Evolutionary conservation across 1,139 yeast species (phyloP), one percentile per base, ranked within the genome.

Genomic region (Saccharomyces uvarum): DNA sequence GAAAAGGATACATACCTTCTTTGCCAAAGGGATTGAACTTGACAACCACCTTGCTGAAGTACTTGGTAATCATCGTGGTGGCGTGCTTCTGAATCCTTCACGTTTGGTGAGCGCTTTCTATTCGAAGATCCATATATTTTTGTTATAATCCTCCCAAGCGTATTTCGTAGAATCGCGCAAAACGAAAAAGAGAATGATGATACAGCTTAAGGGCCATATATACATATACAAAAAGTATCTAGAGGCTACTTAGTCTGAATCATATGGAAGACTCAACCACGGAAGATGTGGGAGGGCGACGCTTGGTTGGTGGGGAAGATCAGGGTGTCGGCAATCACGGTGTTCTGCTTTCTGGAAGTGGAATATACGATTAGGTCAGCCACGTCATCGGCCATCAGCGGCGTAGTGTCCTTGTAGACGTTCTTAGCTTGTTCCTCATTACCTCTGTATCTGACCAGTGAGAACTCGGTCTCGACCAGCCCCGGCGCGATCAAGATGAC

Each of bases 401-500:
- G 96, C 54, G 81, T 84, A 41, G 85, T 78, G 47, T 89, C 90
- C 47, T 77, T 76, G 67, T 88, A 89, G 27, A 86, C 90, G 16
- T 79, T 80, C 61, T 83, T 83, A 6, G 96, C 96, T 66, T 79
- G 79, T 5, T 72, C 74, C 51, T 73, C 66, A 68, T 88, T 95
- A 56, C 95, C 95, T 59, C 82, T 77, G 75, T 81, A 85, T 68
- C 96, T 78, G 32, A 86, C 87, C 41, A 82, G 70, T 6, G 93
- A 84, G 69, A 89, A 89, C 65, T 89, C 96, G 14, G 96, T 89
- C 71, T 88, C 89, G 24, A 88, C 96, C 50, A 86, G 84, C 64
- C 96, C 96, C 7, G 97, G 96, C 58, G 88, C 91, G 52, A 88
- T 79, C 69, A 88, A 95, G 62, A 89, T 80, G 53, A 88, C 90